phyloP scores from a whole-genome alignment of 2,329 filamentous ascomycete genomes.

The Westerdykella sp. region DNA sequence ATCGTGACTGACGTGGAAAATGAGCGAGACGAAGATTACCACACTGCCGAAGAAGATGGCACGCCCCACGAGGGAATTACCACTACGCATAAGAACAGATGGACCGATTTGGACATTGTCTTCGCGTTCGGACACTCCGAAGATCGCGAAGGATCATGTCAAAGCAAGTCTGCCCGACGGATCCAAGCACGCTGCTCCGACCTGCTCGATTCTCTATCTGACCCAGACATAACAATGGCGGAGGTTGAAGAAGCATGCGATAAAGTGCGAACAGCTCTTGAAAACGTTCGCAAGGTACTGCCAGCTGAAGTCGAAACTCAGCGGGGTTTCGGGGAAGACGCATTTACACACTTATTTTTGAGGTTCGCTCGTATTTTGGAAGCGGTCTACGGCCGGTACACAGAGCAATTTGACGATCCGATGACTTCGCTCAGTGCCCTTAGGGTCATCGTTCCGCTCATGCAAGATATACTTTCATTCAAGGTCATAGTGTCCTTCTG shows the following conservation, averaged over 20 bases:
- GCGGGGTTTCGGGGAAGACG: constrained; percentile 20
- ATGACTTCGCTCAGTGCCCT: constrained; percentile 11
- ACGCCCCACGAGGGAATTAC: too few relatives aligned
- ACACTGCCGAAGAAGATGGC: too few relatives aligned
- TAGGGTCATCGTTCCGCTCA: constrained; percentile 13
- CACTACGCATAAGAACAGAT: background rate
- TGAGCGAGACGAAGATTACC: too few relatives aligned
- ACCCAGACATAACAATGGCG: constrained; percentile 3
- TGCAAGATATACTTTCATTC: constrained; percentile 16
- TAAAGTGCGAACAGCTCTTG: constrained; percentile 8
- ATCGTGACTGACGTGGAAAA: too few relatives aligned
- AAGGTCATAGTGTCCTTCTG: constrained; percentile 20
- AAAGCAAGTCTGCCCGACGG: constrained; percentile 9
- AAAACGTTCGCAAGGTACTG: background rate
- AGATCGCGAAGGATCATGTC: constrained; percentile 13
- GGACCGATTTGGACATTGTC: constrained; percentile 11
- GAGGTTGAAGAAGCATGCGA: constrained; percentile 6
- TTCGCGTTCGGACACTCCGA: constrained; percentile 18
- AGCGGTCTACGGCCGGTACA: constrained; percentile 13
- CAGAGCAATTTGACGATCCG: constrained; percentile 2
- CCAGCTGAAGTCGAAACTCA: constrained; percentile 5
- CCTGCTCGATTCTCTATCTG: background rate
- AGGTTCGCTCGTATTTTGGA: constrained; percentile 12
- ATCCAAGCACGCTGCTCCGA: constrained; percentile 12
- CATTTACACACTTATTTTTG: constrained; percentile 22